A percentile compares a stretch with the other conserved stretches of the same genome.
These are phyloP conservation scores for Saccharomycopsis selenospora DNA, from an alignment of 805 yeast species.

Conservation along the genomic window DNA sequence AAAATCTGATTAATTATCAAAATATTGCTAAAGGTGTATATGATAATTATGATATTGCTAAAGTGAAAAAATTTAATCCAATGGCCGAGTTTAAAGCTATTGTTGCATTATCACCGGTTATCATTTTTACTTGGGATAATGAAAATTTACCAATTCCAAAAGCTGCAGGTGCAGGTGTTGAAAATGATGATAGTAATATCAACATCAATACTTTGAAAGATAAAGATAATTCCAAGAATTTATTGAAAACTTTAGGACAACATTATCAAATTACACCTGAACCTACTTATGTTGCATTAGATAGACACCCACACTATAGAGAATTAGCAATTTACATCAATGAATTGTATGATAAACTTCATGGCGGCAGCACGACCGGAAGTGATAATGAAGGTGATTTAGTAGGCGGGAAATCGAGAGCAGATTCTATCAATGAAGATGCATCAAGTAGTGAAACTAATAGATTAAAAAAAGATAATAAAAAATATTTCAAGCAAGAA, in stretches of 20 bases:
- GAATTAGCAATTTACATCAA: slow-evolving; percentile 19
- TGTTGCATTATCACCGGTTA: slow-evolving; percentile 17
- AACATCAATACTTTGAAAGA: neutral
- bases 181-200: neutral
- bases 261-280: slow-evolving; percentile 21
- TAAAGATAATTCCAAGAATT: slow-evolving; percentile 3
- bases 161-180: neutral
- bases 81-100: slow-evolving; percentile 19
- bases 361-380: slow-evolving; percentile 5
- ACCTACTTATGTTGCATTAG: slow-evolving; percentile 19
- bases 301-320: slow-evolving; percentile 19
- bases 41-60: neutral
- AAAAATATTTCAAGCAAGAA: neutral
- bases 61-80: slow-evolving; percentile 9
- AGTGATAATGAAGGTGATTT: neutral
- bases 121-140: slow-evolving; percentile 20
- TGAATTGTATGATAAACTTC: slow-evolving; percentile 12
- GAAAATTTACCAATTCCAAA: slow-evolving; percentile 12
- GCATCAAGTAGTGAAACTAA: neutral
- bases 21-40: slow-evolving; percentile 1
- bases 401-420: slow-evolving; percentile 7
- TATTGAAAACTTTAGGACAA: slow-evolving; percentile 16
- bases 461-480: neutral
- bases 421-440: slow-evolving; percentile 1
- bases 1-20: neutral